These are phyloP conservation scores for Nidularia pulvinata DNA, from an alignment of 768 basidiomycete genomes.

Conservation along the genomic window DNA sequence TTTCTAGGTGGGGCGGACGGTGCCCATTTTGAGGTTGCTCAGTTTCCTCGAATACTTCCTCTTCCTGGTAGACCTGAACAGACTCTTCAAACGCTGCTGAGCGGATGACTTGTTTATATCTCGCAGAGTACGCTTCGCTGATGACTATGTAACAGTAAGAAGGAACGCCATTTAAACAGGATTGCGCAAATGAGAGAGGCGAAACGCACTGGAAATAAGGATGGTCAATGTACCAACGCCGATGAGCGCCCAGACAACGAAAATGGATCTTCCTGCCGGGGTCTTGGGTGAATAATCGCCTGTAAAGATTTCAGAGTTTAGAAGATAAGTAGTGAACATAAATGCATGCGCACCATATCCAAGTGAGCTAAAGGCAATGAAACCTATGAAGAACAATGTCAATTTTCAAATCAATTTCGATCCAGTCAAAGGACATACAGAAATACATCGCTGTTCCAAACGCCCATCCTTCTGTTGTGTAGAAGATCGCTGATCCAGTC, in stretches of 20 bases:
- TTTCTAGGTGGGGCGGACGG: neutral
- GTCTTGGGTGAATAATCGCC: conserved; percentile 65
- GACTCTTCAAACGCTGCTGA: conserved; percentile 17
- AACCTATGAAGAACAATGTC: conserved; percentile 38
- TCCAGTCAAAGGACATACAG: conserved; percentile 39
- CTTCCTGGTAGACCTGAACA: neutral
- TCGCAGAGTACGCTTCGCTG: conserved; percentile 62
- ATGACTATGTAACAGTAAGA: conserved; percentile 37
- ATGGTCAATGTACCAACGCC: conserved; percentile 80
- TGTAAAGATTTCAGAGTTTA: conserved; percentile 9
- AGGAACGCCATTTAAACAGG: neutral
- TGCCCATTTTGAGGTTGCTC: neutral
- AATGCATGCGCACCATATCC: conserved; percentile 55
- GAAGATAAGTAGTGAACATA: neutral
- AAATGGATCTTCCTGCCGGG: conserved; percentile 72
- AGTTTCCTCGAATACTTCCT: neutral
- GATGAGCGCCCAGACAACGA: conserved; percentile 77
- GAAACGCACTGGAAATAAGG: conserved; percentile 59
- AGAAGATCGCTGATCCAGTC: conserved; percentile 73
- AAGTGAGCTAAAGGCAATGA: conserved; percentile 72
- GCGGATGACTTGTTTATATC: conserved; percentile 60
- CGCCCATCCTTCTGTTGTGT: conserved; percentile 65
- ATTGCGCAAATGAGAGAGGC: neutral
- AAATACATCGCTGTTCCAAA: conserved; percentile 71
- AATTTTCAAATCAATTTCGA: no score